Base-by-base conservation (phyloP, 306 rosid species). In the Vigna mungo region DNA sequence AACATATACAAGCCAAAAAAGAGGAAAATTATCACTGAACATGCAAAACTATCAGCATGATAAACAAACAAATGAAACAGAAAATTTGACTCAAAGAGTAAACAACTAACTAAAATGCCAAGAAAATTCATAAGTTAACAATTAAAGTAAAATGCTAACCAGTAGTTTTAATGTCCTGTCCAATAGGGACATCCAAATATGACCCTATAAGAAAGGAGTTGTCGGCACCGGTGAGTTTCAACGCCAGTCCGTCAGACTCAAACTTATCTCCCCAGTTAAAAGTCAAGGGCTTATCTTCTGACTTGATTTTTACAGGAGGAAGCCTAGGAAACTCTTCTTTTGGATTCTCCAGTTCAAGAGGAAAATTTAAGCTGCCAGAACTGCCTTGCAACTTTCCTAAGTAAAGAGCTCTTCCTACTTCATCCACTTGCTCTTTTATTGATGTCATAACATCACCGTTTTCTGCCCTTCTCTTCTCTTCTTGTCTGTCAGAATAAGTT, bases 231-330 rank as follows among this genome's bases (percentile, higher is more conserved):
- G 72, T 49, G 25, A 89, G 86, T 81, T 87, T 90, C 5, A 84
- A 49, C 58, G 81, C 74, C 51, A 87, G 85, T 56, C 86, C 91
- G 65, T 89, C 92, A 55, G 84, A 84, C 63, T 90, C 97, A 83
- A 89, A 91, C 86, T 91, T 92, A 75, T 92, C 98, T 75, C 84
- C 91, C 97, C 97, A 91, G 61, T 81, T 89, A 76, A 89, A 71
- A 75, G 84, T 74, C 83, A 86, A 76, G 15, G 90, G 81, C 82
- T 88, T 92, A 80, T 92, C 98, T 84, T 92, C 98, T 23, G 94
- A 89, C 89, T 92, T 96, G 49, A 96, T 88, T 83, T 81, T 89
- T 78, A 96, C 98, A 25, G 97, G 99, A 25, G 99, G 94, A 90
- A 92, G 86, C 87, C 97, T 87, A 15, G 97, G 98, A 46, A 87